phyloP scores from a whole-genome alignment of 1,284 basidiomycete genomes.

The Takashimella koratensis region DNA sequence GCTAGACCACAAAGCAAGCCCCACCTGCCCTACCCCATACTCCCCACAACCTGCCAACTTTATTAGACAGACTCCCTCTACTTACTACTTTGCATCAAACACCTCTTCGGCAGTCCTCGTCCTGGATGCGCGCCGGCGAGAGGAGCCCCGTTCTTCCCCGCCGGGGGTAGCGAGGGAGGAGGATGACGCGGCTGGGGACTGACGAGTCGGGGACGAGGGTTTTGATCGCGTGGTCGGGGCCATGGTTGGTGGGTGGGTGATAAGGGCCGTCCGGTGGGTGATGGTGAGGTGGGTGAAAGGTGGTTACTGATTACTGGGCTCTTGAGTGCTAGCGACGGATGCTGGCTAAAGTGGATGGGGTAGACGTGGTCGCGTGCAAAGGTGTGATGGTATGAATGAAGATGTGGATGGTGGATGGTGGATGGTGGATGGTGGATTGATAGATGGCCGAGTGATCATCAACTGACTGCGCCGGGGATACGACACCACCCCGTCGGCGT shows the following conservation, averaged over 20 bases:
- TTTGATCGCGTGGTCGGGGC: neutral
- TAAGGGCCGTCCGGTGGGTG: too few relatives aligned
- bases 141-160: too few relatives aligned
- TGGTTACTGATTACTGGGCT: too few relatives aligned
- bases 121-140: neutral
- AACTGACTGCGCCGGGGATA: neutral
- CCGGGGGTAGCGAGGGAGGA: neutral
- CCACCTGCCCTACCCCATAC: too few relatives aligned
- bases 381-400: neutral
- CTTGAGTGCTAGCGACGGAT: too few relatives aligned
- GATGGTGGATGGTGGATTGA: neutral
- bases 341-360: neutral
- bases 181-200: neutral
- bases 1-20: too few relatives aligned
- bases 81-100: slow-evolving; percentile 49
- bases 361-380: neutral
- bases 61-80: too few relatives aligned
- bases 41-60: too few relatives aligned
- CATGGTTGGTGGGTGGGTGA: neutral
- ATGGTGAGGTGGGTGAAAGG: too few relatives aligned
- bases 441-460: neutral
- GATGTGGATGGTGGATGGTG: neutral
- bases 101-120: slow-evolving; percentile 29
- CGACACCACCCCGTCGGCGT: too few relatives aligned
- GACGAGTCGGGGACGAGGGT: neutral